phyloP scores from a whole-genome alignment of 495 filamentous ascomycete genomes.

The Evansstolkia leycettana region DNA sequence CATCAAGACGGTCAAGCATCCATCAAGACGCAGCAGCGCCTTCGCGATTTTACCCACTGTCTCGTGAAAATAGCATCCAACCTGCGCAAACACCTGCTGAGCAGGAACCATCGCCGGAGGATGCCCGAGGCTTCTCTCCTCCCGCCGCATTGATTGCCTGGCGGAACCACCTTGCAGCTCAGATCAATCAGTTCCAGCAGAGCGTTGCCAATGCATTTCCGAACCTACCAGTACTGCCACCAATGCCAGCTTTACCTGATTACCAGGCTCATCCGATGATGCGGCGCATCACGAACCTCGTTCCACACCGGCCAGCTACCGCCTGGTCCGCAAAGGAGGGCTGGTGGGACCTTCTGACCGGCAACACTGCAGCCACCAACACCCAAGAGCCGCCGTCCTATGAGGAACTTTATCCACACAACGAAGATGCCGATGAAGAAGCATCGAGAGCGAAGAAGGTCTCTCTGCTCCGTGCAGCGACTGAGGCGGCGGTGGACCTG shows the following conservation, averaged over 20 bases:
- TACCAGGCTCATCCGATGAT: constrained; percentile 65
- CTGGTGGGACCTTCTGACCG: constrained; percentile 60
- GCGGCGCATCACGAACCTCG: constrained; percentile 61
- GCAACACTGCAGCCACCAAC: constrained; percentile 30
- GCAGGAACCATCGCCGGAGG: constrained; percentile 14
- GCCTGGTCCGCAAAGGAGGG: constrained; percentile 38
- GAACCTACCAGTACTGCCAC: constrained; percentile 47
- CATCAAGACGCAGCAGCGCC: constrained; percentile 24
- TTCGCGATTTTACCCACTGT: constrained; percentile 11
- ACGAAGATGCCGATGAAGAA: constrained; percentile 26
- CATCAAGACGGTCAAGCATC: constrained; percentile 31
- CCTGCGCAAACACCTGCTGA: constrained; percentile 10
- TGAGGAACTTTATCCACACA: constrained; percentile 61
- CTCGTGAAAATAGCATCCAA: constrained; percentile 11
- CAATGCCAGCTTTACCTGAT: constrained; percentile 52
- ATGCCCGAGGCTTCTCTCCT: constrained; percentile 34
- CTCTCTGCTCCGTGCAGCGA: constrained; percentile 46
- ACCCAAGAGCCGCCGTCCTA: constrained; percentile 57
- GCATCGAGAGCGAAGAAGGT: constrained; percentile 47
- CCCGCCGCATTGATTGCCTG: constrained; percentile 57
- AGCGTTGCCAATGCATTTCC: constrained; percentile 56
- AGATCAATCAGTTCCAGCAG: constrained; percentile 73
- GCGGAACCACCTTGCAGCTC: constrained; percentile 62
- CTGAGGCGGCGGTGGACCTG: constrained; percentile 52
- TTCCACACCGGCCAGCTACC: constrained; percentile 42